Evolutionary conservation across 345 rosid species (phyloP).

Genomic region (Citrus medica): DNA sequence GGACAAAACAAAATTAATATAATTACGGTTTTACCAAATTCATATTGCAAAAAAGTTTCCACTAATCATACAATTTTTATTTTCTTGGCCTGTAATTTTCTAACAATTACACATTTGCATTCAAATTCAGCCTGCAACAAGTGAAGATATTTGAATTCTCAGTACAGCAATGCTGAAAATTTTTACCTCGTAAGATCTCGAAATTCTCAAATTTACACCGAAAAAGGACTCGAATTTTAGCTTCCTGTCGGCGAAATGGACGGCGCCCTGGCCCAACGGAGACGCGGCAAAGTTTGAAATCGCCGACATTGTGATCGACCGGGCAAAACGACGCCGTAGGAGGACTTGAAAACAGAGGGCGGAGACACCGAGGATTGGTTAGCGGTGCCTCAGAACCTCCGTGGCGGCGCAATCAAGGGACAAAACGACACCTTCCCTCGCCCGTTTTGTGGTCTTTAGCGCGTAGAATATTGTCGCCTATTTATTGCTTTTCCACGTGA

Average conservation of each 20-base stretch:
- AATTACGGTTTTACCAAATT: background rate
- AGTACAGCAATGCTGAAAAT: background rate
- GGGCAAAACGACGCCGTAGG: background rate
- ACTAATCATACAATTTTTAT: background rate
- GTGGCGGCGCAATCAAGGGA: background rate
- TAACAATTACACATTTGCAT: background rate
- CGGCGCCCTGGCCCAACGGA: background rate
- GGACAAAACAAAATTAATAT: background rate
- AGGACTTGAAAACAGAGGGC: constrained; percentile 14
- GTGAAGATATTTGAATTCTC: background rate
- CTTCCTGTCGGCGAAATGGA: constrained; percentile 6
- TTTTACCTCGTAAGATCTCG: constrained; percentile 4
- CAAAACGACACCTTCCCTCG: background rate
- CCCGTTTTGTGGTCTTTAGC: background rate
- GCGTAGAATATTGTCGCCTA: background rate
- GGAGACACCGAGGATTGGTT: constrained; percentile 32
- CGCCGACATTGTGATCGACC: constrained; percentile 24
- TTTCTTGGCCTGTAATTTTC: background rate
- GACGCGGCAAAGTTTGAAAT: constrained; percentile 17
- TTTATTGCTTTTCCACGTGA: background rate
- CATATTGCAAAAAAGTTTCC: background rate
- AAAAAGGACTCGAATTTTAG: background rate
- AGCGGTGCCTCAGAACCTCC: constrained; percentile 10
- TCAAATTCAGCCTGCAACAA: background rate
- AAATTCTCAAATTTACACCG: background rate